Base-by-base conservation (phyloP, 2,329 filamentous ascomycete species). In the Stagonosporopsis chrysanthemi region DNA sequence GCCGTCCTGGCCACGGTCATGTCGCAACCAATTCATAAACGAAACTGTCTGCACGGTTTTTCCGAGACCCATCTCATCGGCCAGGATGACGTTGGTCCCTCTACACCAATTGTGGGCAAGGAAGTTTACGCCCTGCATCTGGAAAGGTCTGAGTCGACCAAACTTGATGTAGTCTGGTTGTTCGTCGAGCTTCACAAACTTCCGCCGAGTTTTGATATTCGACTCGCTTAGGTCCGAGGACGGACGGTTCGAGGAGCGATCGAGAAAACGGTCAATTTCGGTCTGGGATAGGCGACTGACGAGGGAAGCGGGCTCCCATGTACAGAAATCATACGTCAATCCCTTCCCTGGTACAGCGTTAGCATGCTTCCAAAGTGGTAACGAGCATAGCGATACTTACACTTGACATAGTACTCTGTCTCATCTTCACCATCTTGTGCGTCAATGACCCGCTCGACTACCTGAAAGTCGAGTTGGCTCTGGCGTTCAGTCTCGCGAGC, bases 41-140 rank as follows among this genome's bases (percentile, higher is more conserved):
- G 94, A 88, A 26, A 99, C 93, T 0, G 94, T 97, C 78, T 99
- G 95, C 0, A 99, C 95, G 0, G 95, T 99, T 80, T 99, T 99
- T 26, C 95, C 95, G 14, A 99, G 84, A 68, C 95, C 95, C 95
- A 99, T 99, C 78, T 99, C 95, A 74, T 99, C 95, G 45, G 95
- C 95, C 50, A 99, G 84, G 68, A 99, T 97, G 71, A 98, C 95
- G 68, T 98, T 99, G 76, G 95, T 95, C 52, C 88, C 88, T 70
- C 90, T 89, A 50, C 90, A 91, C 96, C 96, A 99, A 77, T 98
- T 97, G 78, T 96, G 92, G 42, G 91, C 91, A 61, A 99, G 82
- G 77, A 97, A 99, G 79, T 98, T 98, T 59, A 99, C 82, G 28
- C 96, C 95, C 64, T 90, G 91, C 68, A 98, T 84, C 77, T 99